Evolutionary conservation across 139 green algal species (phyloP).

Genomic region (Chlamydomonas eustigma): DNA sequence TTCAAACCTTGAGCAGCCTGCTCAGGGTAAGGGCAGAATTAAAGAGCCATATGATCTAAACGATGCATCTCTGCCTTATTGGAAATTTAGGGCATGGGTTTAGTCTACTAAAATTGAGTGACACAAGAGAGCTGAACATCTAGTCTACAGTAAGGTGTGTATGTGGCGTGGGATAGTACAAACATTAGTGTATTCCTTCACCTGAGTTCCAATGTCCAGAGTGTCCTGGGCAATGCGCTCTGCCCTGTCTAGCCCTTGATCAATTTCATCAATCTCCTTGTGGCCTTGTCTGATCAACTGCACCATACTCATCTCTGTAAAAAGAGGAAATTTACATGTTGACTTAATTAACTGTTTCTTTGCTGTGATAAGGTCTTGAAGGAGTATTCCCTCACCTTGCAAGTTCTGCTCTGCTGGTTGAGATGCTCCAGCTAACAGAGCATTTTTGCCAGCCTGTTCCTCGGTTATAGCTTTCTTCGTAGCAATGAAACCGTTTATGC

Average conservation of each 20-base stretch:
- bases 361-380: no score
- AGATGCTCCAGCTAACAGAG: slow-evolving; percentile 35
- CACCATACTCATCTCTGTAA: slow-evolving; percentile 66
- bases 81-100: no score
- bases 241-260: slow-evolving; percentile 54
- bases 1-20: slow-evolving; percentile 75
- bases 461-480: slow-evolving; percentile 66
- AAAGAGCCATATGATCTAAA: not conserved
- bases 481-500: slow-evolving; percentile 78
- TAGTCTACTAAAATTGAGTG: no score
- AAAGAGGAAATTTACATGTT: no score
- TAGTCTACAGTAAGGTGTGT: not conserved
- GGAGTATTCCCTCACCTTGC: slow-evolving; percentile 35
- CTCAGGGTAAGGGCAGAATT: not conserved
- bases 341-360: no score
- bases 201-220: slow-evolving; percentile 61
- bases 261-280: slow-evolving; percentile 69
- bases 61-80: no score
- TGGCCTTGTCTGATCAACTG: slow-evolving; percentile 72
- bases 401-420: slow-evolving; percentile 17
- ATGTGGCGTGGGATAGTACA: not conserved
- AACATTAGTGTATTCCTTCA: not conserved
- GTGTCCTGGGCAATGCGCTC: slow-evolving; percentile 77
- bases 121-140: no score
- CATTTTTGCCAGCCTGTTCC: slow-evolving; percentile 21